Evolutionary conservation across 768 basidiomycete genomes (phyloP).

Genomic region (Pleurotus tuber-regium): DNA sequence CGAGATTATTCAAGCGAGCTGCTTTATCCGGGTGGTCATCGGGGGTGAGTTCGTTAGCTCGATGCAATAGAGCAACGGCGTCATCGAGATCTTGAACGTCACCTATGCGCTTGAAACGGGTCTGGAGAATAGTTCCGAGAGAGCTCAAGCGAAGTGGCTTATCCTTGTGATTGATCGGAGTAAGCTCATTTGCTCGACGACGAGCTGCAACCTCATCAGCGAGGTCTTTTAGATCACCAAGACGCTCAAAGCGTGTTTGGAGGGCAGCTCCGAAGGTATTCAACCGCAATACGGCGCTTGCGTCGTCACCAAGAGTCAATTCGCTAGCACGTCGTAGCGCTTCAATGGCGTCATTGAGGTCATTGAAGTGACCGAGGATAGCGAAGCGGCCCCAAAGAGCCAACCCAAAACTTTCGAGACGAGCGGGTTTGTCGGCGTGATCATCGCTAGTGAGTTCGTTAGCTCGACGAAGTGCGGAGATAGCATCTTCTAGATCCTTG

Average conservation of each 20-base stretch:
- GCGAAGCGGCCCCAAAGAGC: not conserved
- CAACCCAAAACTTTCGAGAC: not conserved
- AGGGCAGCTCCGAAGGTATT: not conserved
- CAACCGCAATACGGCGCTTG: not conserved
- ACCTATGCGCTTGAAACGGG: not conserved
- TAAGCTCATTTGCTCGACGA: not conserved
- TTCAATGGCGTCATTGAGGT: not conserved
- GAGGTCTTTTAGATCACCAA: not conserved
- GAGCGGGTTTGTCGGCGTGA: not conserved
- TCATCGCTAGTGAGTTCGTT: not conserved
- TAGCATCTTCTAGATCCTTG: not conserved
- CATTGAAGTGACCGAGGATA: not conserved
- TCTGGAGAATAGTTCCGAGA: not conserved
- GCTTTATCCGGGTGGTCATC: not conserved
- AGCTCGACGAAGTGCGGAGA: not conserved
- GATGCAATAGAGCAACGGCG: not conserved
- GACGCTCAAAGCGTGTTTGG: not conserved
- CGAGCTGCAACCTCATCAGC: not conserved
- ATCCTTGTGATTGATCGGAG: not conserved
- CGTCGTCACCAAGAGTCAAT: not conserved
- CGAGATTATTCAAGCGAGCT: not conserved
- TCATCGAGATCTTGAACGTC: slow-evolving; percentile 6
- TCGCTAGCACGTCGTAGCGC: not conserved
- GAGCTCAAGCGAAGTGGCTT: too few species aligned
- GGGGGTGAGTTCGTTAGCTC: not conserved